Evolutionary conservation across 805 yeast species (phyloP).

Genomic region (Sugiyamaella boreocaroliniensis): DNA sequence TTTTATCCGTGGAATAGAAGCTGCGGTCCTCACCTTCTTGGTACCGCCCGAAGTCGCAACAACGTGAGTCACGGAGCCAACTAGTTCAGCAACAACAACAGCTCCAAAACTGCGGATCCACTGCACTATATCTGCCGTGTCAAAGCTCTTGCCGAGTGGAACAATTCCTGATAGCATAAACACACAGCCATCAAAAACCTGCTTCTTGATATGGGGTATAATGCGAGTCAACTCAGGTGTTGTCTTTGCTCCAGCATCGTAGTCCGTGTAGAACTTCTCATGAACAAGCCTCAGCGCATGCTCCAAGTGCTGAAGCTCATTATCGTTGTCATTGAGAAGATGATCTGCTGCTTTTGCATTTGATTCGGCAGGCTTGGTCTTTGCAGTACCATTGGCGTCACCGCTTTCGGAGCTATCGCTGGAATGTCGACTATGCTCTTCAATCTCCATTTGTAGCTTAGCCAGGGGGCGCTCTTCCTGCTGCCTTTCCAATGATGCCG

Average conservation of each 20-base stretch:
- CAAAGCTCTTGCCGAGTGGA: slow-evolving; percentile 69
- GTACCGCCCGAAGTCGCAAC: slow-evolving; percentile 78
- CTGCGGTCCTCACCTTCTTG: slow-evolving; percentile 74
- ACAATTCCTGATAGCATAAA: slow-evolving; percentile 84
- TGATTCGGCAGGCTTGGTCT: background rate
- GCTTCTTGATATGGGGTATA: slow-evolving; percentile 62
- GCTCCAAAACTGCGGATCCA: slow-evolving; percentile 96
- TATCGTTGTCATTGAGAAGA: slow-evolving; percentile 71
- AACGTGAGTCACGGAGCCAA: slow-evolving; percentile 76
- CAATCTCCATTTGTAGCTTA: slow-evolving; percentile 63
- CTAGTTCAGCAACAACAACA: slow-evolving; percentile 61
- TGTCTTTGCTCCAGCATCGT: slow-evolving; percentile 26
- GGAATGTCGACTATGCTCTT: slow-evolving; percentile 10
- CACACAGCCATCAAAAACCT: slow-evolving; percentile 60
- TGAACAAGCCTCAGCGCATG: slow-evolving; percentile 61
- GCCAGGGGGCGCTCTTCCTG: slow-evolving; percentile 81
- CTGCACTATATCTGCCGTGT: slow-evolving; percentile 76
- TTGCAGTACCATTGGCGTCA: slow-evolving; percentile 2
- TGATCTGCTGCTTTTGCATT: slow-evolving; percentile 29
- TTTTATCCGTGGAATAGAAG: slow-evolving; percentile 51
- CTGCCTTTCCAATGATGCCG: slow-evolving; percentile 69
- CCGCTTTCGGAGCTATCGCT: background rate
- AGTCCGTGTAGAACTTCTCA: slow-evolving; percentile 50
- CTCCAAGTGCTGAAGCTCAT: slow-evolving; percentile 60
- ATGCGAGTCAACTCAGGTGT: slow-evolving; percentile 27